Base-by-base conservation (phyloP, 257 asterid species). In the Eucommia ulmoides region DNA sequence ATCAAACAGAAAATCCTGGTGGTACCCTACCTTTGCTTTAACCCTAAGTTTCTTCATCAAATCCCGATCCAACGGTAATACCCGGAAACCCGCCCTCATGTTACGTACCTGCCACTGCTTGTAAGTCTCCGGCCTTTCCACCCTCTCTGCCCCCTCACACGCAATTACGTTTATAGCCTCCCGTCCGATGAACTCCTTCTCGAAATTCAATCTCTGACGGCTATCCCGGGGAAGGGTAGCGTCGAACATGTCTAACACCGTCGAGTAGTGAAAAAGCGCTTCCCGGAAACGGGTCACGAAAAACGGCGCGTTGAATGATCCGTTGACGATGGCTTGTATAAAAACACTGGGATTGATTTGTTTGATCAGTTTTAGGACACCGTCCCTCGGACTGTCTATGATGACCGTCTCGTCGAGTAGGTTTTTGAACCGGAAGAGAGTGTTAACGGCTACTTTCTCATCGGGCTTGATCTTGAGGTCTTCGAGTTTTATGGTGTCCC, bases 241-340 rank as follows among this genome's bases (percentile, higher is more conserved):
- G 52, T 88, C 97, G 20, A 81, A 74, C 81, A 88, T 84, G 61
- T 88, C 97, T 66, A 81, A 88, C 51, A 81, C 54, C 18, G 97
- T 75, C 0, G 92, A 84, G 67, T 71, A 84, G 58, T 84, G 79
- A 65, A 79, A 88, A 29, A 88, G 83, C 29, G 95, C 89, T 72
- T 88, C 97, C 66, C 86, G 72, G 70, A 88, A 88, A 56, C 95
- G 81, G 19, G 95, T 84, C n/a, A 75, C 75, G 25, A 84, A 88
- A 70, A 81, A 88, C 11, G 95, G 97, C 33, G 84, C 78, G 45
- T 65, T 88, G 23, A 65, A 88, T 1, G 91, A 71, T 8, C 97
- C 97, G 18, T 47, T 88, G 5, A 52, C 49, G 49, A 73, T 71
- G 19, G 80, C 68, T 33, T 81, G 63, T 50, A 81, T 79, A 33